A percentile compares a stretch with the other conserved stretches of the same genome.
Conservation (phyloP, 208 protist genomes). For the Trichomonas vaginalis region DNA sequence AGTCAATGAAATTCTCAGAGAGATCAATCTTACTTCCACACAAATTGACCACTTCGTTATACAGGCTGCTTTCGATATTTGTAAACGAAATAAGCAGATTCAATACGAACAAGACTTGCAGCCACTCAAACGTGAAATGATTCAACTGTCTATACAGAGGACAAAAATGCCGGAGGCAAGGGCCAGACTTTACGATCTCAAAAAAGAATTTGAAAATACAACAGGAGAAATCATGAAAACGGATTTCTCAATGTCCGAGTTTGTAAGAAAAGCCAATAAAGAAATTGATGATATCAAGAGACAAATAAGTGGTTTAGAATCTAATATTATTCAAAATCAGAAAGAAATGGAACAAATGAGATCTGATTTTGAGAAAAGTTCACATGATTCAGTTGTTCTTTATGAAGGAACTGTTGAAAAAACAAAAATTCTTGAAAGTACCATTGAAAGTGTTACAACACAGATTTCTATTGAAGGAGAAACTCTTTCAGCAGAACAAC, state of each 20-base stretch:
- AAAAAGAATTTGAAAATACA: neutral
- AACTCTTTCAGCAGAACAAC: neutral
- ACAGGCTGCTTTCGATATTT: neutral
- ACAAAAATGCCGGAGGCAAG: conserved; percentile 7
- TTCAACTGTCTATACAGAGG: neutral
- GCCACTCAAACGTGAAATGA: neutral
- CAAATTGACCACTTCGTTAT: conserved; percentile 18
- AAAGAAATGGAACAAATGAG: neutral
- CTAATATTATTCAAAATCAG: neutral
- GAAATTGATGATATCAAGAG: neutral
- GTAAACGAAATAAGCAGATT: neutral
- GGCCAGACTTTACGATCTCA: neutral
- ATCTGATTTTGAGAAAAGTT: neutral
- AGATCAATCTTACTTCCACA: neutral
- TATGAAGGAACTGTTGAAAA: neutral
- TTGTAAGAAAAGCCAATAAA: neutral
- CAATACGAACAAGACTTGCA: neutral
- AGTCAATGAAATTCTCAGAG: neutral
- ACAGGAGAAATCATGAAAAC: neutral
- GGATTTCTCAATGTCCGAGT: neutral
- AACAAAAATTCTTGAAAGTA: neutral
- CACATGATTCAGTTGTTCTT: too few species aligned
- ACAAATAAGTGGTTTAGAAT: neutral
- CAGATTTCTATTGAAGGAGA: neutral
- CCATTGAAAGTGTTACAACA: neutral